These are phyloP conservation scores for Bauhinia variegata DNA, from an alignment of 306 rosid species.

Conservation along the genomic window DNA sequence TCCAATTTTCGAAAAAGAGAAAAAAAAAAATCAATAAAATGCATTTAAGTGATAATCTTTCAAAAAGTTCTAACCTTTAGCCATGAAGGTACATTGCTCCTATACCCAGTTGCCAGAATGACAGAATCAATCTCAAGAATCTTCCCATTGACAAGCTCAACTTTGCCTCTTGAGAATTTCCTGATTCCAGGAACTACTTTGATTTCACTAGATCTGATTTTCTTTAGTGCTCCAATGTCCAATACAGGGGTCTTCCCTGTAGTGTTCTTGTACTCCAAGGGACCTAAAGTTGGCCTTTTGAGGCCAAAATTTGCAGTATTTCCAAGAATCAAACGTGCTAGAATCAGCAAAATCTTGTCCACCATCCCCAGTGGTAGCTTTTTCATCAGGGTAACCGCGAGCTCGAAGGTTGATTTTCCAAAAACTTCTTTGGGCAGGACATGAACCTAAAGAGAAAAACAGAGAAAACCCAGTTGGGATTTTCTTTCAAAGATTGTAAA, in stretches of 20 bases:
- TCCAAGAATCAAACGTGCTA: conserved; percentile 66
- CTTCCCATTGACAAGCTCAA: conserved; percentile 72
- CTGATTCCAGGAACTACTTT: conserved; percentile 85
- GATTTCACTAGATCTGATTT: conserved; percentile 70
- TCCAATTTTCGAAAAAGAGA: no score
- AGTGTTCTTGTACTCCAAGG: conserved; percentile 74
- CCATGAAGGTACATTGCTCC: conserved; percentile 98
- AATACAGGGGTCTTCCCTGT: conserved; percentile 88
- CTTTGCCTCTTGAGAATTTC: conserved; percentile 63
- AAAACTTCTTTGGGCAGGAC: conserved; percentile 74
- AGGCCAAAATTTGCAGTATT: conserved; percentile 69
- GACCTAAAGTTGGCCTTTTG: conserved; percentile 71
- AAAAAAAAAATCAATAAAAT: not conserved
- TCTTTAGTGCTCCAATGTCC: conserved; percentile 80
- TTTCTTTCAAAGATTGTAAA: not conserved
- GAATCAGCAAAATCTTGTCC: conserved; percentile 68
- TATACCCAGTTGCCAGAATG: conserved; percentile 89
- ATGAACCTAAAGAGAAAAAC: conserved; percentile 57
- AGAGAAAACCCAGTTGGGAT: not conserved
- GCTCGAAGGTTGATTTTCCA: conserved; percentile 79
- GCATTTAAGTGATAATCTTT: not conserved
- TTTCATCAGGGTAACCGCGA: conserved; percentile 70
- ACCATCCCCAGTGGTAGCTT: conserved; percentile 71
- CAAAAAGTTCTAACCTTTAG: conserved; percentile 63
- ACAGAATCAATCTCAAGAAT: conserved; percentile 72